These are phyloP conservation scores for Penicillium rolfsii DNA, from an alignment of 2,329 filamentous ascomycete species.

Conservation along the genomic window DNA sequence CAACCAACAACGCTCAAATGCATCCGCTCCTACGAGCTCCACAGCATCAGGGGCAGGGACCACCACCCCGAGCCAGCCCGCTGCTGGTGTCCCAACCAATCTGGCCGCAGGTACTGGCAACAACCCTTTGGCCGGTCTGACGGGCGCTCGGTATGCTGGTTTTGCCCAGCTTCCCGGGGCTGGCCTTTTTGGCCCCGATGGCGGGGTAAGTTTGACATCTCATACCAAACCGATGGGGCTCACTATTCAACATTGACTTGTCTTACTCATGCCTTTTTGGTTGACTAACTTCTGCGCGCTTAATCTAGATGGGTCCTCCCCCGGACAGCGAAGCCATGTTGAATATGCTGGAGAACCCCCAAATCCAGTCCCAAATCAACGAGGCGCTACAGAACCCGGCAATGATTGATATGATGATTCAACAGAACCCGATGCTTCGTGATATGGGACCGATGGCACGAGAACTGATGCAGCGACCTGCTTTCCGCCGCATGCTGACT, in stretches of 20 bases:
- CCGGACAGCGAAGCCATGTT: conserved; percentile 79
- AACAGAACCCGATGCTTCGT: conserved; percentile 81
- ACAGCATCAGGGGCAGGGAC: conserved; percentile 39
- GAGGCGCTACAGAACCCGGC: conserved; percentile 95
- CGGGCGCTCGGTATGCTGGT: conserved; percentile 90
- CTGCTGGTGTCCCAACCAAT: conserved; percentile 52
- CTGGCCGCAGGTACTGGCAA: conserved; percentile 64
- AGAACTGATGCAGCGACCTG: conserved; percentile 83
- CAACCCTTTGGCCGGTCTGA: conserved; percentile 87
- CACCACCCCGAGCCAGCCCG: conserved; percentile 35
- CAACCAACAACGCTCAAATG: conserved; percentile 65
- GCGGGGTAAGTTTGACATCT: conserved; percentile 69
- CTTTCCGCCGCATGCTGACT: conserved; percentile 90
- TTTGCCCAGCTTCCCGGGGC: conserved; percentile 85
- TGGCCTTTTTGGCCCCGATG: conserved; percentile 90
- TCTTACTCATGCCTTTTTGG: not conserved
- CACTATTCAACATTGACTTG: not conserved
- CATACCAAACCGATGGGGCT: not conserved
- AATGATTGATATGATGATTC: conserved; percentile 92
- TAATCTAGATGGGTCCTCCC: conserved; percentile 80
- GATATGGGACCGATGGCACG: conserved; percentile 72
- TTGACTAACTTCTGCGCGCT: conserved; percentile 20
- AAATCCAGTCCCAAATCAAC: conserved; percentile 84
- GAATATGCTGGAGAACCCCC: conserved; percentile 84
- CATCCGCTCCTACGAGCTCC: conserved; percentile 53